These are phyloP conservation scores for Pythium scleroteichum DNA, from an alignment of 352 stramenopile genomes.

Conservation along the genomic window DNA sequence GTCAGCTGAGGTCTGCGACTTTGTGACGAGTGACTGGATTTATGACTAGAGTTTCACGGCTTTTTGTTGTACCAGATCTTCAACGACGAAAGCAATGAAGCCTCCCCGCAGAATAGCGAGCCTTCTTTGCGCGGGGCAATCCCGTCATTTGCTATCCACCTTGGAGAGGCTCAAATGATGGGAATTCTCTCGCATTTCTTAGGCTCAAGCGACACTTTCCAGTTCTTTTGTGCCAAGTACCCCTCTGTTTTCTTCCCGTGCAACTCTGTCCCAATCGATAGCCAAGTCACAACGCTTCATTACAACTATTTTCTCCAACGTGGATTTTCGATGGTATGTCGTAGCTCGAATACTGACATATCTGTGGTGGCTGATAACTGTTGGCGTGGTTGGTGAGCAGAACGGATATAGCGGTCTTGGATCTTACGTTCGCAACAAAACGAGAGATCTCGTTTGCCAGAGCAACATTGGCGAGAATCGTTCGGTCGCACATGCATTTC, in stretches of 20 bases:
- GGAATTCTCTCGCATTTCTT: conserved; percentile 73
- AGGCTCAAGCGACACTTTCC: conserved; percentile 53
- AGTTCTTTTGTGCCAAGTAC: conserved; percentile 74
- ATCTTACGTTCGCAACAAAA: conserved; percentile 78
- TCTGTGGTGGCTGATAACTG: neutral
- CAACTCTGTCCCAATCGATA: neutral
- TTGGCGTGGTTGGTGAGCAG: conserved; percentile 26
- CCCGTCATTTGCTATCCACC: conserved; percentile 49
- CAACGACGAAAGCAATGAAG: conserved; percentile 35
- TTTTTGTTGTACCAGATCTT: conserved; percentile 42
- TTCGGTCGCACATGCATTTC: conserved; percentile 38
- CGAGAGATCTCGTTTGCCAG: conserved; percentile 61
- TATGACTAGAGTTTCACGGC: too few relatives aligned
- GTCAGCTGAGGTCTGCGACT: conserved; percentile 38
- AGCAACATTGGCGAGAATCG: conserved; percentile 9
- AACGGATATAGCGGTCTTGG: conserved; percentile 74
- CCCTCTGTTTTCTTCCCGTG: conserved; percentile 68
- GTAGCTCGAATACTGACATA: neutral
- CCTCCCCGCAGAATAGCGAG: conserved; percentile 26
- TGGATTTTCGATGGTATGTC: conserved; percentile 61
- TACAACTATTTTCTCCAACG: conserved; percentile 84
- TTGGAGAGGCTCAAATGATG: conserved; percentile 58
- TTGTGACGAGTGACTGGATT: too few relatives aligned
- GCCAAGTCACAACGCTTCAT: conserved; percentile 28
- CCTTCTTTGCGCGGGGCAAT: conserved; percentile 63